Evolutionary conservation across 352 stramenopile genomes (phyloP), one percentile per base, ranked within the genome.

Genomic region (Phytophthora litchii): DNA sequence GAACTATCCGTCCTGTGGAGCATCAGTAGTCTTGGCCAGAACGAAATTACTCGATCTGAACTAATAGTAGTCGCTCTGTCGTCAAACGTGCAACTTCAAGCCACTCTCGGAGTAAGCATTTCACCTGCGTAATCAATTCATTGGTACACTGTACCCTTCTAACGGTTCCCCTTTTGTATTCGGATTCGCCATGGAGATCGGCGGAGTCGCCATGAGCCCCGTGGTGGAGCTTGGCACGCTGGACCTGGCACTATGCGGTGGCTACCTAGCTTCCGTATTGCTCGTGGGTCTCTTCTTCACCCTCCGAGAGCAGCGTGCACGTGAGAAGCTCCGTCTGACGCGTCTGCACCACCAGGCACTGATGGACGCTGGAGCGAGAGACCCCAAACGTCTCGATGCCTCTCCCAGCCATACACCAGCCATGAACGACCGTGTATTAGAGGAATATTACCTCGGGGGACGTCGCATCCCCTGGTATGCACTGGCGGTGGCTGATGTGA

Each of bases 371-470:
- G 62, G 55, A 13, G 62, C 62, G 12, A 16, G 62, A 53, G 62
- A 67, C 35, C 55, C 46, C 31, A 59, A 60, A 20, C 41, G 35
- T 20, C 36, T 64, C 7, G 44, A 68, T 20, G 29, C 52, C 27
- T 38, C 44, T 43, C 23, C 29, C 21, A 56, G 32, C 44, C 19
- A 42, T 29, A 66, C 64, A 37, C 32, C 34, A 35, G 61, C 48
- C 29, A 48, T 50, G 3, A 54, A 70, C 12, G 61, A 83, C 54
- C 40, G 71, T 7, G 54, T 86, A 13, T 54, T 91, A 19, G 80
- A 92, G 36, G 79, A 90, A 41, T 92, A 92, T 60, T 91, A 92
- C 37, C 74, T 92, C 14, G 80, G 83, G 2, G 79, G 80, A 16
- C 71, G 79, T 4, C 70, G 70, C 23, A 87, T 92, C 47, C 75